A percentile compares a stretch with the other conserved stretches of the same genome.
These are phyloP conservation scores for Oehlia diaphana DNA, from an alignment of 192 early-diverging fungal genomes.

Conservation along the genomic window DNA sequence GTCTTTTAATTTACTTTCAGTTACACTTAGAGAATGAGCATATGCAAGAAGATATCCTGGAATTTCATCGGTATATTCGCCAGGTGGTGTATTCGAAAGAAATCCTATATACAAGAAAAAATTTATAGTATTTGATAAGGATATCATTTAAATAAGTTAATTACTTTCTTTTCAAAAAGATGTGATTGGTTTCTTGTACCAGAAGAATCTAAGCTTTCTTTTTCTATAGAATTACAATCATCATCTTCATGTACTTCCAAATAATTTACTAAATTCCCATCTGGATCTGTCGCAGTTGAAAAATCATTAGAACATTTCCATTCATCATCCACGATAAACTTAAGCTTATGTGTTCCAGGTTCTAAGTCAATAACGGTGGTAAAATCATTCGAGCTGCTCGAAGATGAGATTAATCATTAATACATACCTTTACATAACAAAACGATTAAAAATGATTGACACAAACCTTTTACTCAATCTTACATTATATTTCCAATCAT, in stretches of 20 bases:
- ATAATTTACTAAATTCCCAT: constrained; percentile 96
- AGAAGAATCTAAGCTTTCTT: constrained; percentile 22
- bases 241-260: constrained; percentile 80
- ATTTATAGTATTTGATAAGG: neutral
- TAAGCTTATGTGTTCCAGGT: constrained; percentile 93
- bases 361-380: constrained; percentile 83
- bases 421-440: neutral
- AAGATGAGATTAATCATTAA: neutral
- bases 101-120: neutral
- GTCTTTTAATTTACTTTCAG: constrained; percentile 2
- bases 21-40: constrained; percentile 6
- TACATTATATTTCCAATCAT: constrained; percentile 96
- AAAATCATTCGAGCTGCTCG: constrained; percentile 68
- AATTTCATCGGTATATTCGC: constrained; percentile 42
- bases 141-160: too few species aligned
- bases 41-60: constrained; percentile 35
- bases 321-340: constrained; percentile 98
- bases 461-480: constrained; percentile 63
- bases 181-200: constrained; percentile 6
- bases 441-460: constrained; percentile 35
- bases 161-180: neutral
- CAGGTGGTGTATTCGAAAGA: constrained; percentile 30
- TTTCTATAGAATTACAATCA: constrained; percentile 53
- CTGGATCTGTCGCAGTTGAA: constrained; percentile 86
- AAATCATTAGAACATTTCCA: constrained; percentile 95